A percentile compares a stretch with the other conserved stretches of the same genome.
Conservation (phyloP, 257 asterid genomes). For the Solanum arcanum region DNA sequence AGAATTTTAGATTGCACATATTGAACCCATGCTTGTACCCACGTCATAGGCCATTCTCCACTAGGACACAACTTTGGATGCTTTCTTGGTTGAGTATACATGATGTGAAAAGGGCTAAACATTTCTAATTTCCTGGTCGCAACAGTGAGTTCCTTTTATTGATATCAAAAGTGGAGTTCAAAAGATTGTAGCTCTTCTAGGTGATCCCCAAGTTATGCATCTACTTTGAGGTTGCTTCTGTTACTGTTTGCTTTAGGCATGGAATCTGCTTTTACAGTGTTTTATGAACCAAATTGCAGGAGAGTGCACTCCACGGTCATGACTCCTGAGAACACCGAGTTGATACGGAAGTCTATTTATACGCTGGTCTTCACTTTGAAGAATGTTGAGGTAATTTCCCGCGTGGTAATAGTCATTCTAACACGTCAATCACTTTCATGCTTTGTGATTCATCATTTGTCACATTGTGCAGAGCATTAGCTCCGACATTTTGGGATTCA, state of each 20-base stretch:
- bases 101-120: neutral
- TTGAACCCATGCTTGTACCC: neutral
- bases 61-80: neutral
- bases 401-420: neutral
- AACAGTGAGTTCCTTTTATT: neutral
- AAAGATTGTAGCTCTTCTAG: neutral
- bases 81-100: neutral
- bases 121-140: neutral
- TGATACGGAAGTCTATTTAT: conserved; percentile 79
- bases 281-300: conserved; percentile 32
- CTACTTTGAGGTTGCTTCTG: neutral
- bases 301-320: conserved; percentile 61
- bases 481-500: conserved; percentile 75
- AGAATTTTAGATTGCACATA: neutral
- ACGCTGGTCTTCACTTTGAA: conserved; percentile 81
- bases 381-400: conserved; percentile 66
- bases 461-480: conserved; percentile 58
- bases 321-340: conserved; percentile 89
- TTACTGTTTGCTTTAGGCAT: neutral
- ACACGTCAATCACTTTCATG: neutral
- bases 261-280: neutral
- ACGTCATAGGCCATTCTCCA: neutral
- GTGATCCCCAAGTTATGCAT: neutral
- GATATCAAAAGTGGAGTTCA: neutral
- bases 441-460: neutral